Base-by-base conservation (phyloP, 1,284 basidiomycete genomes). In the Naganishia sp. region DNA sequence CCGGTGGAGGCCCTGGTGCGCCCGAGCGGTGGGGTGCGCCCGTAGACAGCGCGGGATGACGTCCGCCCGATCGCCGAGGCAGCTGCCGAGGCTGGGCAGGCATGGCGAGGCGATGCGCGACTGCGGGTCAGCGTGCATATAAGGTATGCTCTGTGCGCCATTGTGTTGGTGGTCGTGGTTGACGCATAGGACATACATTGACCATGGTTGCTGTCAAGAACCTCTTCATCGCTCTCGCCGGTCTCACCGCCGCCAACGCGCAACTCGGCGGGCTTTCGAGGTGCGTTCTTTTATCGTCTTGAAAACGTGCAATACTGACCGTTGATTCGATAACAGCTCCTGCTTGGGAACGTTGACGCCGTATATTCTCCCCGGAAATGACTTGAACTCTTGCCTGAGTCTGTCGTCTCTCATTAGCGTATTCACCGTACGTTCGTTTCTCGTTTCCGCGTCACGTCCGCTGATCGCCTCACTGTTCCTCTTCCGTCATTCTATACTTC, bases 351-450 rank as follows among this genome's bases (percentile, higher is more conserved):
- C 16, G 33, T 52, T 60, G n/a, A 42, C 56, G 5, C 36, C 54
- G 15, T 55, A 61, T 53, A 49, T 60, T 16, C 42, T 53, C 10
- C 52, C 60, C 28, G 57, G 57, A 23, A 61, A 45, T 18, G 50
- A 52, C 49, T 48, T 66, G 48, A 53, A 57, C 42, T 16, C 49
- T 28, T 56, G 48, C 33, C 16, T 50, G 39, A 53, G 55, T 18
- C 33, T 64, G 11, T 48, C 33, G 16, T 55, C 61, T n/a, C 52
- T 64, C 23, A 28, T 64, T 16, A 54, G 53, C 31, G 61, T 64
- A 23, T 54, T 48, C 23, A 63, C 31, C 21, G 57, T 66, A 61
- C 21, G 53, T 61, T 15, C 11, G 2, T 21, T 15, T 54, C 3
- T 28, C 13, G 28, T 21, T 48, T 33, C 59, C 28, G 28, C 28